A percentile compares a stretch with the other conserved stretches of the same genome.
These are phyloP conservation scores for Pseudogymnoascus pannorum DNA, from an alignment of 2,329 filamentous ascomycete species.

Conservation along the genomic window DNA sequence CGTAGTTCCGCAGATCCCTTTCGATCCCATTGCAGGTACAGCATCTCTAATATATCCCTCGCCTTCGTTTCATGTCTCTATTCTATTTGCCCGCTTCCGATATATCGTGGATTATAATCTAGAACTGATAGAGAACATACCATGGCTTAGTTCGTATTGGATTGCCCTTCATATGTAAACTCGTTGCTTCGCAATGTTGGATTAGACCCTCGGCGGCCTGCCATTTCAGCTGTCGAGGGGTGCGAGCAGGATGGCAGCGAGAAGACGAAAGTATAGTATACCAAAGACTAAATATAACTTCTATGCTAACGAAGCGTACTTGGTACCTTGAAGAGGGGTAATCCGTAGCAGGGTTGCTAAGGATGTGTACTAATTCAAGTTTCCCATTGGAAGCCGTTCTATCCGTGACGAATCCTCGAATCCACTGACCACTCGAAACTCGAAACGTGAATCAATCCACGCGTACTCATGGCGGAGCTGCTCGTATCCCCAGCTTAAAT, in stretches of 20 bases:
- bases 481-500: constrained; percentile 2
- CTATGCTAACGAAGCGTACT: background rate
- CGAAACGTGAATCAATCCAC: background rate
- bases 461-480: background rate
- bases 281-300: background rate
- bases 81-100: background rate
- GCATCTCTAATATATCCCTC: too few species aligned
- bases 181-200: background rate
- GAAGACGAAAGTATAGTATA: background rate
- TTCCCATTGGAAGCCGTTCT: background rate
- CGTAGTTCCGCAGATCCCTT: background rate
- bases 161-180: background rate
- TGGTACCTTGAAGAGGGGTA: background rate
- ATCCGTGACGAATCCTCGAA: background rate
- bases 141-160: background rate
- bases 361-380: background rate
- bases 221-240: constrained; percentile 1
- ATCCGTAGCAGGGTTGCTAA: background rate
- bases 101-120: background rate
- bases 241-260: background rate
- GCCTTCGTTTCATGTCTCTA: background rate
- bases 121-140: background rate
- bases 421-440: background rate
- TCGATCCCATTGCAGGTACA: background rate
- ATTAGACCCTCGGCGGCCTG: background rate